Evolutionary conservation across 1,139 yeast genomes (phyloP).

Genomic region (Debaryomyces sp.): DNA sequence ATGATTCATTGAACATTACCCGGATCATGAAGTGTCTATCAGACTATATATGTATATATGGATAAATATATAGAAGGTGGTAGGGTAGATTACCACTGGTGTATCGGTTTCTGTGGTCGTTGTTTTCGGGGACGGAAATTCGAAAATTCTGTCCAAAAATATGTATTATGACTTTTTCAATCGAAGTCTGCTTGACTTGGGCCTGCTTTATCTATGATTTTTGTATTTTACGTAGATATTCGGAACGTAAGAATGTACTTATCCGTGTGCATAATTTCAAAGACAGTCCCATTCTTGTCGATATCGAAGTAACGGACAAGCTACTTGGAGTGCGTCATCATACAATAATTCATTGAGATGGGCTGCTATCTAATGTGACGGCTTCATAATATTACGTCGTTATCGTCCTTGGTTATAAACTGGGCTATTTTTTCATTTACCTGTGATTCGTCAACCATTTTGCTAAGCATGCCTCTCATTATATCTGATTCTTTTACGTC

Average conservation of each 20-base stretch:
- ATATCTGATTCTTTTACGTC: constrained; percentile 26
- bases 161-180: background rate
- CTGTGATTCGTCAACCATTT: constrained; percentile 25
- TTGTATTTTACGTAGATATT: background rate
- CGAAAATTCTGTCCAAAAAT: background rate
- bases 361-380: constrained; percentile 6
- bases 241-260: background rate
- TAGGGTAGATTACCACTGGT: background rate
- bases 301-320: too few species aligned
- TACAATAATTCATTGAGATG: background rate
- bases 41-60: background rate
- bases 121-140: background rate
- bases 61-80: background rate
- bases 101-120: background rate
- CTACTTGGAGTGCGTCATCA: background rate
- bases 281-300: too few species aligned
- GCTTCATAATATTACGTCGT: constrained; percentile 13
- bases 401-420: constrained; percentile 29
- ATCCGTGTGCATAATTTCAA: background rate
- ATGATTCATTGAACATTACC: constrained; percentile 6
- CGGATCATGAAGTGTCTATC: constrained; percentile 1
- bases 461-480: constrained; percentile 26
- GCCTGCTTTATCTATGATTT: background rate
- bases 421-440: constrained; percentile 29
- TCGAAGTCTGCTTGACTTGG: background rate